Conservation (phyloP, 257 asterid species). For the Fraxinus excelsior region DNA sequence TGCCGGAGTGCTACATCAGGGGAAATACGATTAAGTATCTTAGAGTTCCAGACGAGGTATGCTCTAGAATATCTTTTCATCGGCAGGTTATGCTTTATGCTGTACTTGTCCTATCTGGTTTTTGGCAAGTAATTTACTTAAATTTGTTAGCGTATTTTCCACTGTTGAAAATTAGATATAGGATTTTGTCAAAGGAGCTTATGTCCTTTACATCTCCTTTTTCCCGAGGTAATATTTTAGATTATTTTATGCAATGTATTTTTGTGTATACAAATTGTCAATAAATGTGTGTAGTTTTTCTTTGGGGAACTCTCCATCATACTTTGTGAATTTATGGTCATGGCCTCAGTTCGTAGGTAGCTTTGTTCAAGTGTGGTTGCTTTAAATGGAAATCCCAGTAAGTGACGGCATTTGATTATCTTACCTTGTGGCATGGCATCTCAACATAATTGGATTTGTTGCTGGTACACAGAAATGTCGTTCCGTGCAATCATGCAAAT, state of each 20-base stretch:
- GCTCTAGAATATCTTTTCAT: conserved; percentile 4
- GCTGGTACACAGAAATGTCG: too few relatives aligned
- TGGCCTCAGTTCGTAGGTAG: conserved; percentile 1
- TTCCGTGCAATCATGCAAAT: background rate
- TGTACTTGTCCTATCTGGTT: background rate
- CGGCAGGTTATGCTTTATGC: background rate
- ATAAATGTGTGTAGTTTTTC: background rate
- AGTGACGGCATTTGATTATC: background rate
- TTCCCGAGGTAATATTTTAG: background rate
- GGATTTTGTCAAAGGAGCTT: background rate
- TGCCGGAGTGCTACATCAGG: conserved; percentile 93
- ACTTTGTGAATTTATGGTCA: background rate
- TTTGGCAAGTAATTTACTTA: background rate
- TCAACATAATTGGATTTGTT: background rate
- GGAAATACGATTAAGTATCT: conserved; percentile 72
- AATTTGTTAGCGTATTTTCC: background rate
- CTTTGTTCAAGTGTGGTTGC: background rate
- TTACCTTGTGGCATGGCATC: background rate
- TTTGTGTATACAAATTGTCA: background rate
- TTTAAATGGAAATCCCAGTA: background rate
- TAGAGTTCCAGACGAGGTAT: conserved; percentile 97
- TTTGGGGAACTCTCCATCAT: background rate
- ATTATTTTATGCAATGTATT: too few relatives aligned
- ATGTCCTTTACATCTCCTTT: background rate
- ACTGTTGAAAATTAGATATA: conserved; percentile 1